Evolutionary conservation across 371 early-diverging fungal genomes (phyloP), one percentile per base, ranked within the genome.

Genomic region (Mucor lusitanicus): DNA sequence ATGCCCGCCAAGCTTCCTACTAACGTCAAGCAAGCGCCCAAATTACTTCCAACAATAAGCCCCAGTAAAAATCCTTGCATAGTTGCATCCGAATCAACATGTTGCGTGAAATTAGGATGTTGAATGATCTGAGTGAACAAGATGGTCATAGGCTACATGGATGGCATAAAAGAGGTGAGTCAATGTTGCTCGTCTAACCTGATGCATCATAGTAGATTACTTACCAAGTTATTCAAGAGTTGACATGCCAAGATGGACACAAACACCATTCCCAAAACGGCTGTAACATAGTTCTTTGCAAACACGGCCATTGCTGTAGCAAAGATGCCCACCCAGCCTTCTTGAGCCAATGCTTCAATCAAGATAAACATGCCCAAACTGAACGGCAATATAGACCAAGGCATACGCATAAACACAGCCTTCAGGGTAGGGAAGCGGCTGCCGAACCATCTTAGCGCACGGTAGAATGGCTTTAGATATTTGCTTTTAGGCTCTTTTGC

Each of bases 321-420:
- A 69, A 93, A 87, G 3, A 85, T 86, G 0, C 86, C 79, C 6
- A 88, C 90, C 91, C 91, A 95, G 0, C 92, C 92, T 3, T 73
- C 74, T 39, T 80, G 61, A 0, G 87, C 74, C 25, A 92, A 83
- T 1, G 87, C 86, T 70, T 94, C 91, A 30, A 92, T 90, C 40
- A 92, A 78, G 30, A 91, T 85, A 76, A 95, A 94, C 95, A 95
- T 95, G 35, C 94, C 89, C 32, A 93, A 73, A 5, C 89, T 83
- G 74, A 94, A 95, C 0, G 93, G 92, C 3, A 91, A 72, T 35
- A 95, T 87, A 1, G 79, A 71, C 87, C 91, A 93, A 2, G 95
- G 95, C 77, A 93, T 84, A 6, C 94, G 85, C 40, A 70, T 39
- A 11, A 80, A 39, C 4, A 91, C 87, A 0, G 85, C 80, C 21